Evolutionary conservation across 768 basidiomycete genomes (phyloP), one percentile per base, ranked within the genome.

Genomic region (Leccinum disarticulatum): DNA sequence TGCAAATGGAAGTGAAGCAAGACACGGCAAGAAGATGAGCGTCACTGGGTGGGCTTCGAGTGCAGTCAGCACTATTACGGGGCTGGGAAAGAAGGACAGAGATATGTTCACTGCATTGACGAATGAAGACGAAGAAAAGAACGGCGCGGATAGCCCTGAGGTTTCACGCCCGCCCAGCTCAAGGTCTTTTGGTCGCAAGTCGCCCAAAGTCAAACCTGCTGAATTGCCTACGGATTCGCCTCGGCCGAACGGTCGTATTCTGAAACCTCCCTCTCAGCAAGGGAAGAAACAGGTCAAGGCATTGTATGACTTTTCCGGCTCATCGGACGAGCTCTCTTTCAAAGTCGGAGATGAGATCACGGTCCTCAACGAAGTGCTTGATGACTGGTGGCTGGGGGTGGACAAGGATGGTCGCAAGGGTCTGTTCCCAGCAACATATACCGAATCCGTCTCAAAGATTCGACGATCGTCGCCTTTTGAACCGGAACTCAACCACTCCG

Each of bases 321-420:
- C 86, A 2, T 76, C 83, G 2, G 93, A 95, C 64, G 94, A 96
- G 71, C 77, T 97, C 38, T 81, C 81, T 47, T 88, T 96, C 76
- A 81, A 77, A 58, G 76, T 80, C 5, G 94, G 93, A 1, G 87
- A 88, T 43, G 84, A 91, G 64, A 88, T 97, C 58, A 72, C 80
- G 14, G 86, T 95, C 30, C 65, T 91, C 30, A 86, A 85, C 35
- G 92, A 95, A 70, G 90, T 94, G 1, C 77, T 93, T 35, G 90
- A 91, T 61, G 93, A 86, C 60, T 95, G 94, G 94, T 95, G 92
- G 90, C 83, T 93, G 77, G 94, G 93, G 7, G 86, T 90, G 69
- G 70, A 85, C 35, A 64, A 60, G 48, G 75, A 81, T 57, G 91
- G 90, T 2, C 79, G 79, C 61, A 85, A 81, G 54, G 94, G 94